A percentile compares a stretch with the other conserved stretches of the same genome.
These are phyloP conservation scores for Globisporangium barbulae DNA, from an alignment of 352 stramenopile species.

Conservation along the genomic window DNA sequence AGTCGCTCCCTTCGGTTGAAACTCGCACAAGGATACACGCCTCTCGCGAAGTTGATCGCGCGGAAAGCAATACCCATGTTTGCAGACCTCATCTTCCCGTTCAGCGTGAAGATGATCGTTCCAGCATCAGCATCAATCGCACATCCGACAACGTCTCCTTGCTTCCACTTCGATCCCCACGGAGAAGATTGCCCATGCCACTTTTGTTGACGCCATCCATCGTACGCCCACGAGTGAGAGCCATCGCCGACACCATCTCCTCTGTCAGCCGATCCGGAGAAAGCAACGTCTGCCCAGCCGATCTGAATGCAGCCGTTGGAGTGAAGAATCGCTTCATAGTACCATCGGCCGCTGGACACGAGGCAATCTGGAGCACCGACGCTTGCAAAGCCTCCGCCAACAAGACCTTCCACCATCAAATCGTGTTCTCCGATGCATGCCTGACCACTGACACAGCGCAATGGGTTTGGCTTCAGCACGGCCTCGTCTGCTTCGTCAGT, in stretches of 20 bases:
- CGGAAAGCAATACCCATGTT: slow-evolving; percentile 88
- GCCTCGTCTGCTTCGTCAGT: slow-evolving; percentile 29
- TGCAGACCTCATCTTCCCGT: slow-evolving; percentile 84
- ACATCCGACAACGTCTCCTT: slow-evolving; percentile 91
- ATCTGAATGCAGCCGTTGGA: slow-evolving; percentile 94
- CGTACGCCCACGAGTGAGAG: slow-evolving; percentile 91
- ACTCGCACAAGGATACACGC: slow-evolving; percentile 84
- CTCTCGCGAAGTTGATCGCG: slow-evolving; percentile 74
- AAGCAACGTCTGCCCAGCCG: slow-evolving; percentile 90
- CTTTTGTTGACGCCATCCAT: slow-evolving; percentile 89
- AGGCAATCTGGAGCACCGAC: slow-evolving; percentile 81
- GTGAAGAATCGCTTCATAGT: slow-evolving; percentile 92
- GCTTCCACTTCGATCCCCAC: slow-evolving; percentile 90
- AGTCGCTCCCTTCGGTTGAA: slow-evolving; percentile 86
- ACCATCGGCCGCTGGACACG: slow-evolving; percentile 78
- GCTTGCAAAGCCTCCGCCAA: slow-evolving; percentile 82
- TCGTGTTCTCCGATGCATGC: slow-evolving; percentile 82
- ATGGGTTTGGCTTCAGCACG: slow-evolving; percentile 65
- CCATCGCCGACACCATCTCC: slow-evolving; percentile 92
- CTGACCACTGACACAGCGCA: slow-evolving; percentile 82
- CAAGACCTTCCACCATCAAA: slow-evolving; percentile 82
- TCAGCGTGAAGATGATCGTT: slow-evolving; percentile 90
- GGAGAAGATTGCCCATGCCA: slow-evolving; percentile 88
- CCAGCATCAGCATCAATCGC: slow-evolving; percentile 84
- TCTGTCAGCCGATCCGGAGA: slow-evolving; percentile 80